Conservation (phyloP, 345 rosid genomes). For the Melaleuca alternifolia region DNA sequence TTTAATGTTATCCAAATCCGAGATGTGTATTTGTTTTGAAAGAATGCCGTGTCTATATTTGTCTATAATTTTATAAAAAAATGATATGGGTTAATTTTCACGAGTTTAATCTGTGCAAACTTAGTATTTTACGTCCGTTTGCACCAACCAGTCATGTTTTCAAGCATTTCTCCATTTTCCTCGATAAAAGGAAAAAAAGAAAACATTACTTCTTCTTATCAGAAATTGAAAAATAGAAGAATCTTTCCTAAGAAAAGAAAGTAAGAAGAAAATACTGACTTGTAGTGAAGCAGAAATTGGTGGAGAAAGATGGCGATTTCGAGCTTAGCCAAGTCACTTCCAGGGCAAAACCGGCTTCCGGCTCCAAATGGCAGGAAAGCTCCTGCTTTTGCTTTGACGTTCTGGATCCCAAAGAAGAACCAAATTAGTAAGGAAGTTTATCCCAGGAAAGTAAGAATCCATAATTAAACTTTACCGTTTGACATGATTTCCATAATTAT, state of each 20-base stretch:
- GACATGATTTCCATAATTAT: neutral
- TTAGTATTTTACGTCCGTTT: too few relatives aligned
- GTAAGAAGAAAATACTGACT: conserved; percentile 6
- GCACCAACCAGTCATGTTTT: neutral
- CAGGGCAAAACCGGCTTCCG: conserved; percentile 39
- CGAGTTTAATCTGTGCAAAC: neutral
- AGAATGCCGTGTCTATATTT: neutral
- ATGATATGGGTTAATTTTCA: neutral
- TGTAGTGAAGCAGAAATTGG: conserved; percentile 33
- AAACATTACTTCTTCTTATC: neutral
- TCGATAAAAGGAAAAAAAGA: neutral
- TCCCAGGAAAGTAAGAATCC: neutral
- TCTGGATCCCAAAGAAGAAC: neutral
- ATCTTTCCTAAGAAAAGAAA: neutral
- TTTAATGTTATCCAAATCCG: neutral
- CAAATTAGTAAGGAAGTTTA: neutral
- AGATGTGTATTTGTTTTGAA: neutral
- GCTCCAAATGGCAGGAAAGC: conserved; percentile 46
- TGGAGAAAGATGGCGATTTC: conserved; percentile 39
- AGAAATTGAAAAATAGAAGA: neutral
- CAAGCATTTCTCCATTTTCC: neutral
- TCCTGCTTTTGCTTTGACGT: conserved; percentile 24
- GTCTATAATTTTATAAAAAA: too few relatives aligned
- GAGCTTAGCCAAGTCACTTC: conserved; percentile 42
- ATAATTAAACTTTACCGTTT: neutral